Evolutionary conservation across 176 grass and related monocot species (phyloP).

Genomic region (Secale cereale): DNA sequence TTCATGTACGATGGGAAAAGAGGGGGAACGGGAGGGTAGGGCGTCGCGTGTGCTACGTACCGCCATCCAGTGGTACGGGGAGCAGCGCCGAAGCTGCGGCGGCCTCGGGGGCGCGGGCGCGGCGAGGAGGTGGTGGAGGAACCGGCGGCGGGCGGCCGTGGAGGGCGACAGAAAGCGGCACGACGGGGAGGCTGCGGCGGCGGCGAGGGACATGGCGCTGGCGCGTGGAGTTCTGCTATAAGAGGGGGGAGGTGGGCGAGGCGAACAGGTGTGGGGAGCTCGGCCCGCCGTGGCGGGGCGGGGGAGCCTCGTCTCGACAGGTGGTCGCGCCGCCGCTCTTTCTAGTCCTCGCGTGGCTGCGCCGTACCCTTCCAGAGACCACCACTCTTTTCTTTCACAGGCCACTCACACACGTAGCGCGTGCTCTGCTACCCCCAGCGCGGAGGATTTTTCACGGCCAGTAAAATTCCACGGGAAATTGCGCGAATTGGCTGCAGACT

Average conservation of each 20-base stretch:
- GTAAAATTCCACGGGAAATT: neutral
- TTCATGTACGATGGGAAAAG: no score
- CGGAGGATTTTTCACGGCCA: neutral
- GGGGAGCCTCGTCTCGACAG: conserved; percentile 34
- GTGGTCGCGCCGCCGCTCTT: neutral
- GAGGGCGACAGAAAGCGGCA: conserved; percentile 13
- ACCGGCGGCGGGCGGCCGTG: conserved; percentile 23
- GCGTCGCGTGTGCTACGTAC: conserved; percentile 2
- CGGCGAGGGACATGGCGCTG: conserved; percentile 32
- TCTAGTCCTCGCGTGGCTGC: neutral
- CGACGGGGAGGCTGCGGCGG: conserved; percentile 31
- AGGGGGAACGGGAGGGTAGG: neutral
- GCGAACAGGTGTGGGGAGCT: neutral
- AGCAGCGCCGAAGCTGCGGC: conserved; percentile 17
- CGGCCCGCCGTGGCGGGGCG: conserved; percentile 21
- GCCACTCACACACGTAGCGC: neutral
- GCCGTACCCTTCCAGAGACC: no score
- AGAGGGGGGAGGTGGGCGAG: neutral
- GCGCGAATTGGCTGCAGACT: neutral
- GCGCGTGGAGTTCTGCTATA: conserved; percentile 1
- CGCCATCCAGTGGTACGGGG: conserved; percentile 45
- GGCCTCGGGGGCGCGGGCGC: neutral
- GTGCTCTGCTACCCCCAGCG: no score
- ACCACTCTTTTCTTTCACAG: no score
- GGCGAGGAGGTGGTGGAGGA: conserved; percentile 30